phyloP scores from a whole-genome alignment of 2,329 filamentous ascomycete species.

The Stachybotrys echinatus region DNA sequence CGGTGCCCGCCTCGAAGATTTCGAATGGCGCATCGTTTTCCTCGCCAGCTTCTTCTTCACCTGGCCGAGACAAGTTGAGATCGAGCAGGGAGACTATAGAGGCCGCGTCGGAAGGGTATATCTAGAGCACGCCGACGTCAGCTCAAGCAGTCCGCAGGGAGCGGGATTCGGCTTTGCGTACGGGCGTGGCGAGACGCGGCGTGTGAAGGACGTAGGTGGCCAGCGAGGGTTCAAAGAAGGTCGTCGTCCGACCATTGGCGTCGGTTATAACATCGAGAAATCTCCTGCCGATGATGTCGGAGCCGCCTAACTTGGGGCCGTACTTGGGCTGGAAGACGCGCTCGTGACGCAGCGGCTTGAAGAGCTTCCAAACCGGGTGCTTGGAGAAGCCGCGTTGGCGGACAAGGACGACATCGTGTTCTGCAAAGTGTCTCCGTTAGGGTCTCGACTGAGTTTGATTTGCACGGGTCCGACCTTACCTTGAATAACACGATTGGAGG shows the following conservation, averaged over 20 bases:
- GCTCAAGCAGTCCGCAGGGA: background rate
- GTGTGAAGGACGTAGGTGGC: conserved; percentile 68
- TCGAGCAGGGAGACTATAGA: conserved; percentile 73
- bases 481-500: conserved; percentile 20
- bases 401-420: conserved; percentile 34
- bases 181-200: conserved; percentile 67
- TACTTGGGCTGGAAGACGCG: conserved; percentile 31
- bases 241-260: conserved; percentile 41
- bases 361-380: conserved; percentile 31
- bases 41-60: conserved; percentile 24
- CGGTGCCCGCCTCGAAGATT: conserved; percentile 79
- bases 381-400: conserved; percentile 28
- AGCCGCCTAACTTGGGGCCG: conserved; percentile 41
- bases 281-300: conserved; percentile 58
- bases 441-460: too few species aligned
- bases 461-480: conserved; percentile 10
- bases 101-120: conserved; percentile 69
- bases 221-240: conserved; percentile 61
- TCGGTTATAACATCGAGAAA: conserved; percentile 55
- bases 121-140: conserved; percentile 13
- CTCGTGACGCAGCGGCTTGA: conserved; percentile 25
- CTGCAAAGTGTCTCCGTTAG: too few species aligned
- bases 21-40: conserved; percentile 48
- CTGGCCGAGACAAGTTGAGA: conserved; percentile 52
- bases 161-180: conserved; percentile 7